Conservation (phyloP, 1,284 basidiomycete genomes). For the Cryptococcus sp. region DNA sequence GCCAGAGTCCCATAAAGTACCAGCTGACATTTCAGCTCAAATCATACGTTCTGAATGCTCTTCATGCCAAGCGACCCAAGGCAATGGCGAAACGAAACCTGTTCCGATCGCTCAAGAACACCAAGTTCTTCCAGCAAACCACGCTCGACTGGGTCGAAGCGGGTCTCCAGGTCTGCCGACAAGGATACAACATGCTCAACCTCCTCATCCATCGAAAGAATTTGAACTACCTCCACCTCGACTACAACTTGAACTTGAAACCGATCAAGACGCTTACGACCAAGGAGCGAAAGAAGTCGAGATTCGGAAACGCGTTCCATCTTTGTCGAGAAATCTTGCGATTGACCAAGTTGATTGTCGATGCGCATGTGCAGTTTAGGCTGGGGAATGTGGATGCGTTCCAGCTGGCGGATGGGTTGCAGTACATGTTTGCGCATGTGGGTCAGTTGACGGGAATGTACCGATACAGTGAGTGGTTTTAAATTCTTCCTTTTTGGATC, state of each 20-base stretch:
- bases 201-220: slow-evolving; percentile 99
- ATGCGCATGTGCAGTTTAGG: slow-evolving; percentile 97
- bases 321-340: slow-evolving; percentile 95
- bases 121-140: slow-evolving; percentile 99
- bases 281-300: slow-evolving; percentile 99
- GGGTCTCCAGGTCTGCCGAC: slow-evolving; percentile 94
- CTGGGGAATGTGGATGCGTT: slow-evolving; percentile 98
- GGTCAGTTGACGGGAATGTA: slow-evolving; percentile 99
- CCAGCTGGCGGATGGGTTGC: slow-evolving; percentile 96
- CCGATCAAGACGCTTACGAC: slow-evolving; percentile 99
- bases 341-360: slow-evolving; percentile 96
- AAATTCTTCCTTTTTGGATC: neutral
- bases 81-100: slow-evolving; percentile 97
- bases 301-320: slow-evolving; percentile 98
- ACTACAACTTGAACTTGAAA: slow-evolving; percentile 57
- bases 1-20: neutral
- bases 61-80: slow-evolving; percentile 84
- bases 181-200: slow-evolving; percentile 99
- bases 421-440: slow-evolving; percentile 97
- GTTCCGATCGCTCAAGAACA: slow-evolving; percentile 91
- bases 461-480: slow-evolving; percentile 52
- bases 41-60: slow-evolving; percentile 89
- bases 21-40: slow-evolving; percentile 56
- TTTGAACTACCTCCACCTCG: slow-evolving; percentile 70
- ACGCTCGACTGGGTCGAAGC: slow-evolving; percentile 99